phyloP scores from a whole-genome alignment of 2,329 filamentous ascomycete species.

The Colletotrichum melonis region DNA sequence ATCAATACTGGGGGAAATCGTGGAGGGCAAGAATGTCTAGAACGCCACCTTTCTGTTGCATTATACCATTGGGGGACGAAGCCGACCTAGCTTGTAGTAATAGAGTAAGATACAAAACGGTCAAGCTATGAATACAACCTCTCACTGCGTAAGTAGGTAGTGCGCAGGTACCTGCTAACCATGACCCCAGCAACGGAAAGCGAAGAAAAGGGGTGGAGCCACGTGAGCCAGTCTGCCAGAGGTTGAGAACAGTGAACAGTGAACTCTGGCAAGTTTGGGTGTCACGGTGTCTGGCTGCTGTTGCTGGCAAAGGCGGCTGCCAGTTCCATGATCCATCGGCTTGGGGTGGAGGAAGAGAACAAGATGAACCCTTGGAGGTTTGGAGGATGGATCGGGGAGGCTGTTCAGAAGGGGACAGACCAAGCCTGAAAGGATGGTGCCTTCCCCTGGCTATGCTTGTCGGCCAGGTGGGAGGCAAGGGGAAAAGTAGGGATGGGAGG shows the following conservation, averaged over 20 bases:
- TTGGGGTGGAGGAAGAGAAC: constrained; percentile 9
- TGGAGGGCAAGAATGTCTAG: not conserved
- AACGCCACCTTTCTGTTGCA: not conserved
- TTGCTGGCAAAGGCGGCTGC: constrained; percentile 30
- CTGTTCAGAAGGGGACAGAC: constrained; percentile 25
- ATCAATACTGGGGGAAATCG: not conserved
- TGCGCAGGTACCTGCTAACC: not conserved
- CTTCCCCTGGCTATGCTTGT: constrained; percentile 26
- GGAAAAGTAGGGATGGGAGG: constrained; percentile 24
- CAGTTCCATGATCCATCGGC: constrained; percentile 10
- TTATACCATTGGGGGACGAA: not conserved
- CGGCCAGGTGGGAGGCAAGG: constrained; percentile 31
- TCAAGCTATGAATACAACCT: not conserved
- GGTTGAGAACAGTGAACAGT: no score
- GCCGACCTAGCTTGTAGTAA: not conserved
- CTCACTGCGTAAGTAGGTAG: not conserved
- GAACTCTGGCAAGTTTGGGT: not conserved
- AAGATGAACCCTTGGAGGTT: constrained; percentile 30
- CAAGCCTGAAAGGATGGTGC: constrained; percentile 21
- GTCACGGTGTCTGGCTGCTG: not conserved
- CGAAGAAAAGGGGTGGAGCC: not conserved
- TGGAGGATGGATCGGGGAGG: constrained; percentile 24
- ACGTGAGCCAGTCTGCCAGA: not conserved
- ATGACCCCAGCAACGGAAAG: not conserved
- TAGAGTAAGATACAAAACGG: not conserved